phyloP scores from a whole-genome alignment of 768 basidiomycete genomes.

The Amanita exitialis region DNA sequence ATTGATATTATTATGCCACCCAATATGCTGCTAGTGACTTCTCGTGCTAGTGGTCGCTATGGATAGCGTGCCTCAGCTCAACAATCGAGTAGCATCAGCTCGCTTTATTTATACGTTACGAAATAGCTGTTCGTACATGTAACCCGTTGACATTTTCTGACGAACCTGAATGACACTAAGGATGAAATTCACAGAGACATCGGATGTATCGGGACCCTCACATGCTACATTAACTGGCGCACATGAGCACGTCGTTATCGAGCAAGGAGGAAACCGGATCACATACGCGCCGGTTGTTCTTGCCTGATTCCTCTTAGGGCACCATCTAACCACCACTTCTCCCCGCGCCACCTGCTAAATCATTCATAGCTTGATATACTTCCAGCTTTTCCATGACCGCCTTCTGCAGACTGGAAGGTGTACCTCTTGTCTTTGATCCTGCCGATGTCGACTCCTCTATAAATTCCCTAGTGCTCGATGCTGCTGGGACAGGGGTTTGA shows the following conservation, averaged over 20 bases:
- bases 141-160: not conserved
- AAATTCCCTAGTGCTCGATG: not conserved
- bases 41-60: no score
- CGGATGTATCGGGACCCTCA: not conserved
- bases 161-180: not conserved
- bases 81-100: no score
- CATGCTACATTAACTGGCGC: not conserved
- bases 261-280: not conserved
- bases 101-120: no score
- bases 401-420: constrained; percentile 54
- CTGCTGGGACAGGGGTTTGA: not conserved
- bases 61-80: no score
- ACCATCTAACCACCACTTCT: not conserved
- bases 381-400: constrained; percentile 70
- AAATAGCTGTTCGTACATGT: no score
- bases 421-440: constrained; percentile 26
- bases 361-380: constrained; percentile 61
- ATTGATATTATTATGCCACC: no score
- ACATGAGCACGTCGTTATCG: not conserved
- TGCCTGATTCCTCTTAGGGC: not conserved
- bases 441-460: not conserved
- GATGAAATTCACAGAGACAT: no score
- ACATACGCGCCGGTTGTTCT: not conserved
- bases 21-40: no score
- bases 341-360: constrained; percentile 17